Conservation (phyloP, 2,329 filamentous ascomycete genomes). For the Penicillium palitans region DNA sequence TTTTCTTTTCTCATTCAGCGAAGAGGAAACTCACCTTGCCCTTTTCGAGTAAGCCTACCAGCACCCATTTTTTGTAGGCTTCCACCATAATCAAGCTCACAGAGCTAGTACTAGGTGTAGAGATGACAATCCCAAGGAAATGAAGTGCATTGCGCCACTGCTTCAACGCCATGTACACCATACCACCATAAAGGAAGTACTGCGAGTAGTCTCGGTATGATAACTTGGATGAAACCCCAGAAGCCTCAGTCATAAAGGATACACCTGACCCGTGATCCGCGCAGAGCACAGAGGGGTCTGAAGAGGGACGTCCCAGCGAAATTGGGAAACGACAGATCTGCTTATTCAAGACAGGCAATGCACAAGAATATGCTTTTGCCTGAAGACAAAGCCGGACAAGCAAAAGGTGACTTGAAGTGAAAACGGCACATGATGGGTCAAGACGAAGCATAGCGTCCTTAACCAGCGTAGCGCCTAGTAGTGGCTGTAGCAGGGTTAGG, state of each 20-base stretch:
- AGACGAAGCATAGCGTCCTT: conserved; percentile 47
- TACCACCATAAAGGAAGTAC: conserved; percentile 66
- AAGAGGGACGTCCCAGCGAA: conserved; percentile 24
- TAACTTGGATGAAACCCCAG: conserved; percentile 43
- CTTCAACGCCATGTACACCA: conserved; percentile 62
- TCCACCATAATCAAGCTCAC: conserved; percentile 80
- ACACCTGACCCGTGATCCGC: conserved; percentile 34
- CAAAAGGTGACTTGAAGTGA: conserved; percentile 47
- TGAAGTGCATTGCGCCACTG: conserved; percentile 64
- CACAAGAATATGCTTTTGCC: conserved; percentile 42
- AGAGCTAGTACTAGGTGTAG: conserved; percentile 63
- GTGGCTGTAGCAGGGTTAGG: conserved; percentile 32
- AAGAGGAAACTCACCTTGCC: conserved; percentile 57
- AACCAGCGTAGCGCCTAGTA: conserved; percentile 43
- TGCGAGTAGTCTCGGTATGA: conserved; percentile 54
- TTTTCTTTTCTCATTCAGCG: neutral
- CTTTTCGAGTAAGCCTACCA: conserved; percentile 70
- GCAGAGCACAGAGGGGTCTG: conserved; percentile 30
- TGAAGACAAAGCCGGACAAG: conserved; percentile 46
- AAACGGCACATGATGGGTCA: conserved; percentile 43
- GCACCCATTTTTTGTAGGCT: conserved; percentile 87
- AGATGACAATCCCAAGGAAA: conserved; percentile 65
- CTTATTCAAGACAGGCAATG: conserved; percentile 43
- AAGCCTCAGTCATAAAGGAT: conserved; percentile 37
- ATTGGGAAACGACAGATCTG: conserved; percentile 46